These are phyloP conservation scores for Zea mays DNA, from an alignment of 176 grass and related monocot species.

Conservation along the genomic window DNA sequence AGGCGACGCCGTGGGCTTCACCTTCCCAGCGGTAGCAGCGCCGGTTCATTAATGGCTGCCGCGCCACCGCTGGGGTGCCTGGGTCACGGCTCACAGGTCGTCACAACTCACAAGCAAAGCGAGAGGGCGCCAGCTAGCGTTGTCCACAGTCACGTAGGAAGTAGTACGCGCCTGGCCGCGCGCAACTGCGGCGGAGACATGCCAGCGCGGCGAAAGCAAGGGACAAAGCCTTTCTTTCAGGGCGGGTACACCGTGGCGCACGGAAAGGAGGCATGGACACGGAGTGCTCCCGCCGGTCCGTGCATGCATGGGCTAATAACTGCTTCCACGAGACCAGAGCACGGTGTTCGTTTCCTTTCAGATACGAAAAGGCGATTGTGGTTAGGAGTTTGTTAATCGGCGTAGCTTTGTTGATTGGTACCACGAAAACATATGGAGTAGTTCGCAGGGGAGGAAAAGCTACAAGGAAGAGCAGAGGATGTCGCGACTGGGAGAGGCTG, in stretches of 20 bases:
- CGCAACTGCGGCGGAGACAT: constrained; percentile 7
- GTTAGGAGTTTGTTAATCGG: not conserved
- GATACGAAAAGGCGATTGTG: constrained; percentile 30
- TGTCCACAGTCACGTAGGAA: not conserved
- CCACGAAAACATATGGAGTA: too few species aligned
- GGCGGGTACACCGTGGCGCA: constrained; percentile 30
- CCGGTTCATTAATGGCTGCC: constrained; percentile 36
- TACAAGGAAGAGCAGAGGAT: too few species aligned
- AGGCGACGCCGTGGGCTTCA: constrained; percentile 34
- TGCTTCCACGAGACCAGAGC: not conserved
- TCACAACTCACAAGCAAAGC: constrained; percentile 27
- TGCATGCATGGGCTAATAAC: not conserved
- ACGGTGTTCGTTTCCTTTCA: constrained; percentile 15
- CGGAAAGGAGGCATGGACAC: not conserved
- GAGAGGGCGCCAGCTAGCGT: not conserved
- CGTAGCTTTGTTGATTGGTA: not conserved
- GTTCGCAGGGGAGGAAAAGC: not conserved
- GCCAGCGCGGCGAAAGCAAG: constrained; percentile 16
- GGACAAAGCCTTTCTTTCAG: constrained; percentile 46
- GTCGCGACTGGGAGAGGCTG: too few species aligned
- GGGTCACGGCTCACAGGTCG: not conserved
- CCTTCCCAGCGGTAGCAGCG: constrained; percentile 35
- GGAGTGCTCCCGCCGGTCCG: not conserved
- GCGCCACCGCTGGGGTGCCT: not conserved
- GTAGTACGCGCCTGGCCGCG: not conserved